A percentile compares a stretch with the other conserved stretches of the same genome.
phyloP scores from a whole-genome alignment of 2,329 filamentous ascomycete genomes.

The Epichloe hybrida region DNA sequence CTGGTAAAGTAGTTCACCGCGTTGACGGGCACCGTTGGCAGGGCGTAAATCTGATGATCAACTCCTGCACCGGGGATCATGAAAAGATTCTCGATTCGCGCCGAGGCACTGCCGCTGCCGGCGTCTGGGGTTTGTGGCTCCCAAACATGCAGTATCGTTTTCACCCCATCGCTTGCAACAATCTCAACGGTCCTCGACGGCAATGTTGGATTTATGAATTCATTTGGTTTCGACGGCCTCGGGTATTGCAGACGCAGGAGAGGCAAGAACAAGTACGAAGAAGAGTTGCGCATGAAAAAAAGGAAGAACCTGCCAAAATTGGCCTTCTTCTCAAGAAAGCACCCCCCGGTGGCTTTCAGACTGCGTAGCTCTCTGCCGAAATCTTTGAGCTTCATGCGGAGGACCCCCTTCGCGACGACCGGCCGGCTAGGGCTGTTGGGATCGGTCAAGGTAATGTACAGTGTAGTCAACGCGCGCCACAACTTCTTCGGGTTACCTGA shows the following conservation, averaged over 20 bases:
- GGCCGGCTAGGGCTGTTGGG: not conserved
- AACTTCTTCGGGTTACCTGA: slow-evolving; percentile 42
- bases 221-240: slow-evolving; percentile 25
- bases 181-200: slow-evolving; percentile 31
- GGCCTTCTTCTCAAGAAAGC: slow-evolving; percentile 23
- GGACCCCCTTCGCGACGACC: not conserved
- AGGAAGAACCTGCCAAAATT: slow-evolving; percentile 38
- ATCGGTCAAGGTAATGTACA: slow-evolving; percentile 46
- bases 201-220: slow-evolving; percentile 38
- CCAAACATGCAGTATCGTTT: slow-evolving; percentile 42
- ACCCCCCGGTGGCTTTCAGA: not conserved
- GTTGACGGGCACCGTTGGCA: slow-evolving; percentile 50
- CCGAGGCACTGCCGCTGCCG: slow-evolving; percentile 11
- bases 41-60: slow-evolving; percentile 48
- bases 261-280: slow-evolving; percentile 39
- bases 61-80: slow-evolving; percentile 51
- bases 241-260: slow-evolving; percentile 44
- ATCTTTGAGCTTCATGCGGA: not conserved
- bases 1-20: slow-evolving; percentile 48
- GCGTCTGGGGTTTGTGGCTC: slow-evolving; percentile 29
- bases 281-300: slow-evolving; percentile 41
- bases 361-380: not conserved
- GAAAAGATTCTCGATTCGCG: slow-evolving; percentile 33
- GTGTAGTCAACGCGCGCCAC: slow-evolving; percentile 47
- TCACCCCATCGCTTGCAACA: slow-evolving; percentile 36